Conservation (phyloP, 2,329 filamentous ascomycete species). For the Mycogone perniciosa region DNA sequence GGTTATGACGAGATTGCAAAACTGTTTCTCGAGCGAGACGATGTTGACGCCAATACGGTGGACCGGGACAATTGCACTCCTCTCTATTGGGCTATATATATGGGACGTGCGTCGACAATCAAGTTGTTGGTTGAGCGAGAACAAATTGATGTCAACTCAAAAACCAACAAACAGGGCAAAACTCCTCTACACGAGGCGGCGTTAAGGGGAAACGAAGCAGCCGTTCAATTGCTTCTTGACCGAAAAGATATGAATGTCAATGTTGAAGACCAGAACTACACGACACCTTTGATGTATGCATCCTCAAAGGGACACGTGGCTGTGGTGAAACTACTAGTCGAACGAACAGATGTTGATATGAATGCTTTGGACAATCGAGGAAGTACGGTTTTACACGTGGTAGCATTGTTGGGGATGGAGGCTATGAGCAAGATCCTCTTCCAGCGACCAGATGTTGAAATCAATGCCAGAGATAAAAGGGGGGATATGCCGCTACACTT, state of each 20-base stretch:
- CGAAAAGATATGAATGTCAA: background rate
- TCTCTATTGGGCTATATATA: background rate
- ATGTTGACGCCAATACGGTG: no score
- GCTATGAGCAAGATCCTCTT: no score
- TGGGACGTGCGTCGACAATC: background rate
- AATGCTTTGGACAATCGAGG: background rate
- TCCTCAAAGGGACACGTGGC: background rate
- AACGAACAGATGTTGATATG: background rate
- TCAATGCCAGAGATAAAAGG: no score
- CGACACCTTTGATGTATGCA: background rate
- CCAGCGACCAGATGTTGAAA: no score
- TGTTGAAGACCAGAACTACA: background rate
- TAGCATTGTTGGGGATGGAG: no score
- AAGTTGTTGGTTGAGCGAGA: background rate
- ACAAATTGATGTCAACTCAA: background rate
- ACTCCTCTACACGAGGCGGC: background rate
- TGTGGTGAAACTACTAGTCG: background rate
- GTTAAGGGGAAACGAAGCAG: background rate
- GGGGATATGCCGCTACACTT: no score
- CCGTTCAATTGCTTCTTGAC: background rate
- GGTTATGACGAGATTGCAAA: no score
- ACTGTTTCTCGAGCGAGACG: no score
- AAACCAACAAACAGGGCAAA: background rate
- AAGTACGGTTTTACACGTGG: no score
- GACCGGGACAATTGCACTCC: no score